A percentile compares a stretch with the other conserved stretches of the same genome.
Conservation (phyloP, 352 stramenopile species). For the Ophiocytium majus region DNA sequence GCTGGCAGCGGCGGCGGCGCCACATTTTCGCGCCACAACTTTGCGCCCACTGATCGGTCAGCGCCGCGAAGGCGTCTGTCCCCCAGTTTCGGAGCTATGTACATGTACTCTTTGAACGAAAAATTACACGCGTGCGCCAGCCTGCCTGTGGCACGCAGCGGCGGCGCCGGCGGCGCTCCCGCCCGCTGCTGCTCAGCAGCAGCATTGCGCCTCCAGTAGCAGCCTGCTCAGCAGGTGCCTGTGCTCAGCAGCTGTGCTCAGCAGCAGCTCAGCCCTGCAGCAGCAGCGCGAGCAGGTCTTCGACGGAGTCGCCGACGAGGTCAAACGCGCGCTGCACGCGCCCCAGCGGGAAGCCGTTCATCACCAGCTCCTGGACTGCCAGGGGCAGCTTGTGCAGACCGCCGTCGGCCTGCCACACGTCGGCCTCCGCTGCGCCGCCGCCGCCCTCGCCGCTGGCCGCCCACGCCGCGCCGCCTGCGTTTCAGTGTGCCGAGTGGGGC, state of each 20-base stretch:
- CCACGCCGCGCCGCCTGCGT: background rate
- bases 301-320: constrained; percentile 43
- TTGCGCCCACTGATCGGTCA: no score
- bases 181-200: no score
- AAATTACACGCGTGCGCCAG: no score
- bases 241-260: background rate
- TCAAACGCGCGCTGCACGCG: constrained; percentile 18
- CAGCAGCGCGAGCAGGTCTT: constrained; percentile 52
- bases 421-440: background rate
- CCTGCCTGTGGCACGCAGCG: no score
- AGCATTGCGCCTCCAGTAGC: no score
- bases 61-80: no score
- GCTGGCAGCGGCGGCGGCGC: no score
- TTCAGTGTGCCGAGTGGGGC: background rate
- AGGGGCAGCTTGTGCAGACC: background rate
- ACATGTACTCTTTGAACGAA: no score
- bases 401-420: background rate
- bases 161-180: no score
- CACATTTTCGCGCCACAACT: no score
- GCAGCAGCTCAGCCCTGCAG: background rate
- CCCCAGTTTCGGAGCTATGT: no score
- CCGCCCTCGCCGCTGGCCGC: background rate
- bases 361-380: background rate
- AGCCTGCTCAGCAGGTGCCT: background rate
- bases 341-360: constrained; percentile 3